These are phyloP conservation scores for Platanthera guangdongensis DNA, from an alignment of 106 monocot species.

Conservation along the genomic window DNA sequence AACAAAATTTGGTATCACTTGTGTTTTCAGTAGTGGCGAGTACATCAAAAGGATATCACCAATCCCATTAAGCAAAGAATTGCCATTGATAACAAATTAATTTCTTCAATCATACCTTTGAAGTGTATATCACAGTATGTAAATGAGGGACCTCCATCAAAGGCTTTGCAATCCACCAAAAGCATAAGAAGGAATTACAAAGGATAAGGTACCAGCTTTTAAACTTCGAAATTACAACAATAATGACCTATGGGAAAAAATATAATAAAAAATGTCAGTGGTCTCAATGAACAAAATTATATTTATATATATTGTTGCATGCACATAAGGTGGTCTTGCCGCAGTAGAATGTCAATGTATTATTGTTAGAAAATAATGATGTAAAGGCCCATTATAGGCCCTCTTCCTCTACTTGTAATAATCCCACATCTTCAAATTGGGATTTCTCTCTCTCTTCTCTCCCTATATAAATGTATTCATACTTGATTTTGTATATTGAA, in stretches of 20 bases:
- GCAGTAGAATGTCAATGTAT: background rate
- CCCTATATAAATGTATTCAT: too few relatives aligned
- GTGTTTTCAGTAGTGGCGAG: background rate
- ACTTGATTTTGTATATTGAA: too few relatives aligned
- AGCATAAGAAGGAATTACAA: constrained; percentile 61
- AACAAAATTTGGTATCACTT: background rate
- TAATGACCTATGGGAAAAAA: constrained; percentile 26
- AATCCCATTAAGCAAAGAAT: background rate
- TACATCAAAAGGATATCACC: constrained; percentile 6
- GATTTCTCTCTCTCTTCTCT: too few relatives aligned
- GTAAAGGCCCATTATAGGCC: too few relatives aligned
- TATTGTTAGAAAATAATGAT: too few relatives aligned
- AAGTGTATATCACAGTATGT: constrained; percentile 33
- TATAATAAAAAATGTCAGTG: constrained; percentile 8
- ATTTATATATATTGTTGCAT: background rate
- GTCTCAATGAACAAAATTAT: background rate
- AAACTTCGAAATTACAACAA: constrained; percentile 30
- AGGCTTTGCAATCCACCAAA: constrained; percentile 76
- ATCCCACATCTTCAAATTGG: too few relatives aligned
- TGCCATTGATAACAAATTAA: background rate
- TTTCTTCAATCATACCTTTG: constrained; percentile 36
- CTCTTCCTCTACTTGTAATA: too few relatives aligned
- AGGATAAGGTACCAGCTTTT: constrained; percentile 39
- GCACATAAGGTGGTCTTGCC: too few relatives aligned
- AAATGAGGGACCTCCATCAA: constrained; percentile 58